phyloP scores from a whole-genome alignment of 129 eudicot genomes.

The Saposhnikovia divaricata region DNA sequence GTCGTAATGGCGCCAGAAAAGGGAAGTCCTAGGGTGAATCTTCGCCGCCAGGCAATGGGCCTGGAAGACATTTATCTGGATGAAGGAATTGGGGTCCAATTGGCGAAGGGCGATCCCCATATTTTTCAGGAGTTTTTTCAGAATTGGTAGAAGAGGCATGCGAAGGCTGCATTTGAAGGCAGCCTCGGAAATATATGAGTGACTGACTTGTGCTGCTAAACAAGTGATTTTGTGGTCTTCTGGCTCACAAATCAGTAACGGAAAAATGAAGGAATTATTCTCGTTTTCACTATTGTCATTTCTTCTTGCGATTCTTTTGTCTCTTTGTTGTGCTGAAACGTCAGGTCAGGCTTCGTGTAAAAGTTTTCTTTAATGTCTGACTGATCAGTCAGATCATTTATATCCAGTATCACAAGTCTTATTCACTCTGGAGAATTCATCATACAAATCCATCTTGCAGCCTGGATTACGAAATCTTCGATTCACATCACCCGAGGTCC shows the following conservation, averaged over 20 bases:
- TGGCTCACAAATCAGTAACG: neutral
- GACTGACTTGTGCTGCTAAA: neutral
- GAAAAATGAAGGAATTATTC: neutral
- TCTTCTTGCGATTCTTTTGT: neutral
- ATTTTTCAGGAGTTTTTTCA: too few relatives aligned
- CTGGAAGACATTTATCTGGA: too few relatives aligned
- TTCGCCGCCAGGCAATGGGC: too few relatives aligned
- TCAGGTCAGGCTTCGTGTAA: neutral
- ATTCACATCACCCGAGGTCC: neutral
- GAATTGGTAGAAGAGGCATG: too few relatives aligned
- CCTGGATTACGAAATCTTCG: slow-evolving; percentile 19
- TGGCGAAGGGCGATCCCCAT: too few relatives aligned
- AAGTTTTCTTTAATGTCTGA: slow-evolving; percentile 20
- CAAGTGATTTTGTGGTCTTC: neutral
- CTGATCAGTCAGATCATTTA: neutral
- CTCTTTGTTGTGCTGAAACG: neutral
- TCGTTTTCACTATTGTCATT: neutral
- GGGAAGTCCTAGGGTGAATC: too few relatives aligned
- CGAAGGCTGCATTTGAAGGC: too few relatives aligned
- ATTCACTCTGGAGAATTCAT: slow-evolving; percentile 11
- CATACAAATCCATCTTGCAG: slow-evolving; percentile 12
- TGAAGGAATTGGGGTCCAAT: too few relatives aligned
- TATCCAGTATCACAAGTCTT: slow-evolving; percentile 1
- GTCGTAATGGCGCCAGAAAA: too few relatives aligned
- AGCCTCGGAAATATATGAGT: neutral